Evolutionary conservation across 257 asterid genomes (phyloP).

Genomic region (Fraxinus americana): DNA sequence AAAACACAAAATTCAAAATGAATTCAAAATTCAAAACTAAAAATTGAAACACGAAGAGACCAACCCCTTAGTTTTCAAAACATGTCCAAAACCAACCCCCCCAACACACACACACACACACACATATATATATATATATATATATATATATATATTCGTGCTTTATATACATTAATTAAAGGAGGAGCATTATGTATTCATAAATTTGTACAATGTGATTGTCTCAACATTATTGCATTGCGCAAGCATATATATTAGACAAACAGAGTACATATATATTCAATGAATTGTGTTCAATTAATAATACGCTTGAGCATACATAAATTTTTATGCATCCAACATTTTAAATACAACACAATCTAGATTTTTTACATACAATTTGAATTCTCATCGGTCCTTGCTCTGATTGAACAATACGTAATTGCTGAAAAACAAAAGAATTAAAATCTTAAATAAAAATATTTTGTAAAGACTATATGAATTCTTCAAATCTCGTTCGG

Average conservation of each 20-base stretch:
- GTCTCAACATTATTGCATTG: neutral
- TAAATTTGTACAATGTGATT: constrained; percentile 1
- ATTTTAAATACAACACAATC: neutral
- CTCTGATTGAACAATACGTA: neutral
- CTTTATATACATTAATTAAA: too few species aligned
- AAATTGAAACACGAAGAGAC: too few species aligned
- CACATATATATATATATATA: too few species aligned
- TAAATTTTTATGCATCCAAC: too few species aligned
- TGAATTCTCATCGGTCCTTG: neutral
- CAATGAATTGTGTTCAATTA: neutral
- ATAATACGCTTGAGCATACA: neutral
- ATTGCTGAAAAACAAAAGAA: neutral
- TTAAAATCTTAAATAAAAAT: too few species aligned
- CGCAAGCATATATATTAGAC: neutral
- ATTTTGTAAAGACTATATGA: neutral
- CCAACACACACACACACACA: too few species aligned
- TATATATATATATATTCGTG: neutral
- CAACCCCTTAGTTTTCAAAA: too few species aligned
- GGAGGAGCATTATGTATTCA: neutral
- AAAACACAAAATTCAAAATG: too few species aligned
- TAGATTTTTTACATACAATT: neutral
- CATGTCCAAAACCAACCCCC: neutral
- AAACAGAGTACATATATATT: neutral
- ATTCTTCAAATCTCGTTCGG: too few species aligned
- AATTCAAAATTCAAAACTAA: too few species aligned